phyloP scores from a whole-genome alignment of 805 yeast genomes.

The Hanseniaspora pseudoguilliermondii region DNA sequence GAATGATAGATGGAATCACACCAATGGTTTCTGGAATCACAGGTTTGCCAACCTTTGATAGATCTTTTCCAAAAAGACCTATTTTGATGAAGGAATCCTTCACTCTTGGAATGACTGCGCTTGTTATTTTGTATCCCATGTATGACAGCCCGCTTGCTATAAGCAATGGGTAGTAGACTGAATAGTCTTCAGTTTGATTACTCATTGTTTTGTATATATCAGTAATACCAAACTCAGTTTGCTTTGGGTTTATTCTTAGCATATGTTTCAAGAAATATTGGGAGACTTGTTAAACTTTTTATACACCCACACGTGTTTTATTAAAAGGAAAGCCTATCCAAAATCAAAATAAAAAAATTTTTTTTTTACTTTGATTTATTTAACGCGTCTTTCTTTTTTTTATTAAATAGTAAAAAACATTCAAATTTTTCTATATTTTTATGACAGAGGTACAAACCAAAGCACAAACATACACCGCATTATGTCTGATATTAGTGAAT shows the following conservation, averaged over 20 bases:
- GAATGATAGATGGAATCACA: slow-evolving; percentile 71
- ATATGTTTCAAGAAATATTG: too few species aligned
- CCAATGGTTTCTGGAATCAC: slow-evolving; percentile 85
- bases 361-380: background rate
- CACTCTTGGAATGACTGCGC: slow-evolving; percentile 54
- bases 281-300: too few species aligned
- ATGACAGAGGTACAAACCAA: background rate
- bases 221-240: background rate
- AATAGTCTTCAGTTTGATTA: slow-evolving; percentile 1
- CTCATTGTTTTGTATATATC: slow-evolving; percentile 17
- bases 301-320: too few species aligned
- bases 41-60: slow-evolving; percentile 64
- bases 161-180: slow-evolving; percentile 9
- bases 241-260: too few species aligned
- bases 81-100: slow-evolving; percentile 53
- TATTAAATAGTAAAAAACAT: too few species aligned
- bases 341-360: too few species aligned
- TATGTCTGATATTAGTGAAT: slow-evolving; percentile 16
- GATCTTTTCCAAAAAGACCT: slow-evolving; percentile 77
- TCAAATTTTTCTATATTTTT: too few species aligned
- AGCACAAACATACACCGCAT: background rate
- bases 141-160: background rate
- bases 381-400: background rate
- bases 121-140: slow-evolving; percentile 51
- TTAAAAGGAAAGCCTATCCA: too few species aligned